Conservation (phyloP, 2,329 filamentous ascomycete species). For the Verticillium tricorpus region DNA sequence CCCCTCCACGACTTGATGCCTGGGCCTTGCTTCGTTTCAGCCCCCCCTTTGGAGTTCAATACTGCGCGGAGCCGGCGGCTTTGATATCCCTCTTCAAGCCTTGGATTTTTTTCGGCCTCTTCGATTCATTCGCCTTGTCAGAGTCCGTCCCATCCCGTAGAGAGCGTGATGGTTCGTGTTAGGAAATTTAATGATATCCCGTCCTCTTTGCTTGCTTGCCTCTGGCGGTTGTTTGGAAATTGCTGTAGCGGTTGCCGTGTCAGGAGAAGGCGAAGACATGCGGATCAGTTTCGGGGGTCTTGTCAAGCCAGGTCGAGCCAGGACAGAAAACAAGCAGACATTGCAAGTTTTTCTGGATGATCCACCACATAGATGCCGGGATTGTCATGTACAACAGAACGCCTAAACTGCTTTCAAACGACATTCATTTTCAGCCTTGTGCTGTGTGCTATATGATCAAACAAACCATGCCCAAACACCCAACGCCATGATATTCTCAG, state of each 20-base stretch:
- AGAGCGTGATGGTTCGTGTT: conserved; percentile 3
- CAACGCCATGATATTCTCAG: not conserved
- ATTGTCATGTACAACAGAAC: not conserved
- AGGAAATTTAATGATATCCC: conserved; percentile 14
- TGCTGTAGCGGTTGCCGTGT: no score
- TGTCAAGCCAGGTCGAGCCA: not conserved
- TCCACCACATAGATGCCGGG: not conserved
- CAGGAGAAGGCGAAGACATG: no score
- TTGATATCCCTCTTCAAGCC: not conserved
- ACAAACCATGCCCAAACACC: not conserved
- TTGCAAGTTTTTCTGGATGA: not conserved
- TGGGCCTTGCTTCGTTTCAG: not conserved
- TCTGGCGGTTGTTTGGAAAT: not conserved
- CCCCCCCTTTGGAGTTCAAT: not conserved
- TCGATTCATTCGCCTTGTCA: not conserved
- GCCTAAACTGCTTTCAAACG: not conserved
- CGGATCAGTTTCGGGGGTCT: not conserved
- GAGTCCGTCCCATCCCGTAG: not conserved
- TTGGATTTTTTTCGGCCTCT: not conserved
- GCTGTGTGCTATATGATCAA: no score
- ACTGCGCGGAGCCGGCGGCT: conserved; percentile 1
- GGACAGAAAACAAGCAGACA: not conserved
- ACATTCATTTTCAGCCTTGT: not conserved
- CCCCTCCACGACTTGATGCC: conserved; percentile 1
- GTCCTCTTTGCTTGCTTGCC: not conserved